phyloP scores from a whole-genome alignment of 495 filamentous ascomycete genomes.

The Aspergillus funiculosus region DNA sequence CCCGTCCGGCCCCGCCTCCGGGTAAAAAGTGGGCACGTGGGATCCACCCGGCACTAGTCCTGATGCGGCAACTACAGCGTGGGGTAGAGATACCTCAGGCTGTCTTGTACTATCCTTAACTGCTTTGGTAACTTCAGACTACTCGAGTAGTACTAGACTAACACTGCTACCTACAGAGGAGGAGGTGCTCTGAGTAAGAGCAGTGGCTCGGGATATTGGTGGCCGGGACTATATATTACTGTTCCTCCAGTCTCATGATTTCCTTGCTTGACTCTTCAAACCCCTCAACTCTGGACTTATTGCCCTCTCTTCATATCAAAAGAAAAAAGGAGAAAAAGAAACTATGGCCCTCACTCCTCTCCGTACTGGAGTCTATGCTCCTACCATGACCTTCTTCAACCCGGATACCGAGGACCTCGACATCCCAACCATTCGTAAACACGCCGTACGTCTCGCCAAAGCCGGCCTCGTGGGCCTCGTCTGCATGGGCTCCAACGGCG shows the following conservation, averaged over 20 bases:
- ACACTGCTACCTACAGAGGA: too few relatives aligned
- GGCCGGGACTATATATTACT: too few relatives aligned
- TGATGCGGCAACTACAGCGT: neutral
- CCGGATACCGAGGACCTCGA: slow-evolving; percentile 77
- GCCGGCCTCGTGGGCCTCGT: slow-evolving; percentile 78
- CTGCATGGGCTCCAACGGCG: slow-evolving; percentile 86
- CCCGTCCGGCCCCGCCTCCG: slow-evolving; percentile 3
- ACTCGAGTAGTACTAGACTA: too few relatives aligned
- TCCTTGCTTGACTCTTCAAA: too few relatives aligned
- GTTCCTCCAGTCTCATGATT: too few relatives aligned
- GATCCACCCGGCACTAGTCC: neutral
- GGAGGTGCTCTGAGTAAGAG: too few relatives aligned
- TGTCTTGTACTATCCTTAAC: neutral
- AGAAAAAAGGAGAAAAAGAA: too few relatives aligned
- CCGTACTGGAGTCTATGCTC: slow-evolving; percentile 80
- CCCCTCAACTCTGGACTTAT: too few relatives aligned
- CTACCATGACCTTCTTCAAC: slow-evolving; percentile 88
- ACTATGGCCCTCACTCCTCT: slow-evolving; percentile 49
- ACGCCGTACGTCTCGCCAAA: slow-evolving; percentile 74
- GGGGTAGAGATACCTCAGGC: slow-evolving; percentile 7
- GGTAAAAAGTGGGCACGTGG: slow-evolving; percentile 8
- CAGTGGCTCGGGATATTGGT: too few relatives aligned
- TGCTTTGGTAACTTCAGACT: neutral
- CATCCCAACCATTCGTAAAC: slow-evolving; percentile 67
- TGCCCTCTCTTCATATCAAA: too few relatives aligned